Percentiles rank a stretch among this genome's conserved stretches.
These are phyloP conservation scores for Hymenoscyphus fraxineus DNA, from an alignment of 2,329 filamentous ascomycete genomes.

Conservation along the genomic window DNA sequence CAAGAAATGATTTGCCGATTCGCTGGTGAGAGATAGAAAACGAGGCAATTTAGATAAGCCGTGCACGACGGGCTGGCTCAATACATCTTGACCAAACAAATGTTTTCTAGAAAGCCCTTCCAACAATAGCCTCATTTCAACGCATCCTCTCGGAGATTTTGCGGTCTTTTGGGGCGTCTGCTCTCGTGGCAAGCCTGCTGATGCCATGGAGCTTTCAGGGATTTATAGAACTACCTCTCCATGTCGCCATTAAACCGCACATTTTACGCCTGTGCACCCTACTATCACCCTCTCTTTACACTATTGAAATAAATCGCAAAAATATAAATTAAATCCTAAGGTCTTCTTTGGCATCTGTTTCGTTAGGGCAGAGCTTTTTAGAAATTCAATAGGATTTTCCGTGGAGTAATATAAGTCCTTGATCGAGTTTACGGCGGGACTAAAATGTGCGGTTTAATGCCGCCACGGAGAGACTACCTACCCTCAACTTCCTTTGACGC, in stretches of 20 bases:
- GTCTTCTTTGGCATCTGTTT: too few species aligned
- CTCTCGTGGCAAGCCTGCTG: constrained; percentile 1
- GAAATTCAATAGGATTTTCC: too few species aligned
- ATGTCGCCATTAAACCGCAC: too few species aligned
- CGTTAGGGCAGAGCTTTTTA: too few species aligned
- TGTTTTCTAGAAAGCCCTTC: neutral
- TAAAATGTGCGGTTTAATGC: too few species aligned
- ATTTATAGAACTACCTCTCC: neutral
- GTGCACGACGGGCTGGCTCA: neutral
- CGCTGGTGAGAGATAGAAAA: neutral
- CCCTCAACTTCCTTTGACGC: neutral
- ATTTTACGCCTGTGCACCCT: too few species aligned
- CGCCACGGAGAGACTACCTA: too few species aligned
- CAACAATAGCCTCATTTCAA: constrained; percentile 10
- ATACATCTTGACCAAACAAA: neutral
- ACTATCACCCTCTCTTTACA: too few species aligned
- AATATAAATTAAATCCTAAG: too few species aligned
- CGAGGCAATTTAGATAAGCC: constrained; percentile 6
- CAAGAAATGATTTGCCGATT: constrained; percentile 7
- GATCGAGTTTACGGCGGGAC: too few species aligned
- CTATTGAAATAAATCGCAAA: too few species aligned
- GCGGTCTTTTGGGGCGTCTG: constrained; percentile 9
- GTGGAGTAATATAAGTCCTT: too few species aligned
- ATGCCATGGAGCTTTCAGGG: constrained; percentile 39
- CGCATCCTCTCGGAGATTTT: constrained; percentile 11